Evolutionary conservation across 2,329 filamentous ascomycete genomes (phyloP), one percentile per base, ranked within the genome.

Genomic region (Verticillium alfalfae): DNA sequence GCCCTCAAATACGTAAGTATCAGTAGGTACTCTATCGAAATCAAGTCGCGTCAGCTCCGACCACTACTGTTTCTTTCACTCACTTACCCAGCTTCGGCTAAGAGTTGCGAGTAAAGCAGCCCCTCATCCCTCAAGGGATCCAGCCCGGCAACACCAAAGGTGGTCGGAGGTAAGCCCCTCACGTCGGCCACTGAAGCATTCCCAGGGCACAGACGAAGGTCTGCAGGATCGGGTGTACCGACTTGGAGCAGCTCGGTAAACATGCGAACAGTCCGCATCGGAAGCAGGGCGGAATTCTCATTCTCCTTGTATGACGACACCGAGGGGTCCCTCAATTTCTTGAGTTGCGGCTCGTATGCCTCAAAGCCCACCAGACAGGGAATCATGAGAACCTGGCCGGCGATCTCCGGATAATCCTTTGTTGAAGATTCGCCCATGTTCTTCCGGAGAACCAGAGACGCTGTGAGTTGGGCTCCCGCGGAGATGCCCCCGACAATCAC

Each of bases 341-440:
- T 68, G 8, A 78, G 36, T 15, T 77, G 72, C 3, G 71, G 68
- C 55, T 10, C 71, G 67, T 45, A 72, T 60, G 5, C 69, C 34
- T 69, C 64, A 34, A 63, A 56, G 34, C 68, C 63, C 13, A 78
- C 75, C n/a, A 84, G 56, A 5, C 73, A 76, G 0, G 82, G 81
- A 12, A 84, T 83, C 73, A 81, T 79, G 2, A 84, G 67, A 0
- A 84, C 72, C 64, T 85, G 83, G 0, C 84, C 84, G 0, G 77
- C 76, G 59, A 84, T 71, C 1, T 70, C 65, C 59, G 65, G 74
- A 16, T 70, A 61, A 0, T 45, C 18, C 1, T 62, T 57, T 0
- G 58, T 62, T 0, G 66, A 66, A 34, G 34, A 16, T 0, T 66
- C 49, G 18, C 68, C 70, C 0, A 74, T 67, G 49, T 76, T 72